phyloP scores from a whole-genome alignment of 768 basidiomycete species.

The Boletus tomentosulus region DNA sequence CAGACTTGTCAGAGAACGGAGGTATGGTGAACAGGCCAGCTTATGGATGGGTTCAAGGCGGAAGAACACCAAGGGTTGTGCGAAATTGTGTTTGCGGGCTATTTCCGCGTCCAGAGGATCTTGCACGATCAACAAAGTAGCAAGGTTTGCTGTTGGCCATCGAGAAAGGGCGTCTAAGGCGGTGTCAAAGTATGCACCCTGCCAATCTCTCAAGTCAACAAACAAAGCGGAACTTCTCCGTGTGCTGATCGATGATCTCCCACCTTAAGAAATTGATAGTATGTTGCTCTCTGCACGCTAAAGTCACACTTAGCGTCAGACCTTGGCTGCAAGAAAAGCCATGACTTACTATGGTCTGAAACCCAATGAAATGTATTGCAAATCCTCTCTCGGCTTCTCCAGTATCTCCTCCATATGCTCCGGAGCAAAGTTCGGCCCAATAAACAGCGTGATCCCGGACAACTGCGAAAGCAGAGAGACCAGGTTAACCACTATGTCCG shows the following conservation, averaged over 20 bases:
- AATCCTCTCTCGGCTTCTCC: slow-evolving; percentile 38
- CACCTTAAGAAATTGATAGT: slow-evolving; percentile 79
- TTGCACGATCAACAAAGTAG: slow-evolving; percentile 59
- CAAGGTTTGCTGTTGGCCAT: slow-evolving; percentile 51
- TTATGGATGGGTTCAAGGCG: slow-evolving; percentile 54
- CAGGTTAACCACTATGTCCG: slow-evolving; percentile 71
- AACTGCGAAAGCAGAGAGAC: slow-evolving; percentile 53
- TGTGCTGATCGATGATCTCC: slow-evolving; percentile 1
- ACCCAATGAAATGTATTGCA: slow-evolving; percentile 58
- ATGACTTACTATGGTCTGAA: slow-evolving; percentile 79
- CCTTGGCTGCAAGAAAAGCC: not conserved
- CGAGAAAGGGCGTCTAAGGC: slow-evolving; percentile 55
- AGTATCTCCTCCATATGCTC: slow-evolving; percentile 77
- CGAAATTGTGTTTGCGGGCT: slow-evolving; percentile 43
- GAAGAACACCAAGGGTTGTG: slow-evolving; percentile 88
- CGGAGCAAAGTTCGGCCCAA: slow-evolving; percentile 75
- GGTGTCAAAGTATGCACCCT: slow-evolving; percentile 85
- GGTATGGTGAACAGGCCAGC: slow-evolving; percentile 42
- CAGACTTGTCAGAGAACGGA: slow-evolving; percentile 47
- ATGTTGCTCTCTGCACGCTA: slow-evolving; percentile 69
- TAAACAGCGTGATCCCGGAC: slow-evolving; percentile 50
- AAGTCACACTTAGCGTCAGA: not conserved
- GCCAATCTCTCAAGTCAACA: not conserved
- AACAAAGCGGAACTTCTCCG: not conserved
- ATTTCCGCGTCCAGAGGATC: slow-evolving; percentile 49